Evolutionary conservation across 2,329 filamentous ascomycete genomes (phyloP).

Genomic region (Calonectria multiphialidica): DNA sequence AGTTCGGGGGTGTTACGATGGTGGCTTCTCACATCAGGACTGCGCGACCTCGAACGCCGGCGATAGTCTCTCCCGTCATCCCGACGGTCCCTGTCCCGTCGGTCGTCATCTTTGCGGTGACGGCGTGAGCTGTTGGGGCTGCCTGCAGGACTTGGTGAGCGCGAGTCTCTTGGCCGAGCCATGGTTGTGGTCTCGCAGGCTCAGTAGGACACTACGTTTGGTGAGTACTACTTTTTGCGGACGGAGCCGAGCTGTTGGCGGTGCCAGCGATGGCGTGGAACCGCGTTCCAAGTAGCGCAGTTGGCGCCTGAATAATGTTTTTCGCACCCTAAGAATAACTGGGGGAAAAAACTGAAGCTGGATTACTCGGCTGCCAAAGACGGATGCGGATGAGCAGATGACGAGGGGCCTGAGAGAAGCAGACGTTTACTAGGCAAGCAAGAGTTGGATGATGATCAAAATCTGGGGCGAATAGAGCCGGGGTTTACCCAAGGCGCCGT

Average conservation of each 20-base stretch:
- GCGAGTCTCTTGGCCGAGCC: constrained; percentile 75
- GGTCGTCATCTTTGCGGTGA: constrained; percentile 71
- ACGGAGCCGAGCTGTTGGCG: constrained; percentile 34
- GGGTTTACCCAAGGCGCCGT: constrained; percentile 27
- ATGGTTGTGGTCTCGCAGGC: constrained; percentile 60
- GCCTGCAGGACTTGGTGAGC: constrained; percentile 96
- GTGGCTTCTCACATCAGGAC: constrained; percentile 68
- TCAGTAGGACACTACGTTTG: constrained; percentile 55
- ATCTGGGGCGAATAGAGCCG: constrained; percentile 28
- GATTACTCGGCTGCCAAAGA: background rate
- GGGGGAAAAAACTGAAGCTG: background rate
- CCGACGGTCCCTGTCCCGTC: constrained; percentile 66
- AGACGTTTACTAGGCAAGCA: constrained; percentile 17
- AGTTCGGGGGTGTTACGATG: constrained; percentile 35
- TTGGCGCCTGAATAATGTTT: background rate
- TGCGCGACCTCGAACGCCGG: constrained; percentile 72
- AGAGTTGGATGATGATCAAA: constrained; percentile 28
- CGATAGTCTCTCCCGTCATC: constrained; percentile 64
- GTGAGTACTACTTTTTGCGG: constrained; percentile 54
- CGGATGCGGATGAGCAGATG: constrained; percentile 15
- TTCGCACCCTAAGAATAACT: background rate
- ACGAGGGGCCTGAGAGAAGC: constrained; percentile 26
- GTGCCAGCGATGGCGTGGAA: constrained; percentile 36
- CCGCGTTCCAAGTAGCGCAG: constrained; percentile 25
- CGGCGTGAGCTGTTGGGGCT: constrained; percentile 82